Evolutionary conservation across 2,329 filamentous ascomycete species (phyloP), one percentile per base, ranked within the genome.

Genomic region (Teratosphaeria nubilosa): DNA sequence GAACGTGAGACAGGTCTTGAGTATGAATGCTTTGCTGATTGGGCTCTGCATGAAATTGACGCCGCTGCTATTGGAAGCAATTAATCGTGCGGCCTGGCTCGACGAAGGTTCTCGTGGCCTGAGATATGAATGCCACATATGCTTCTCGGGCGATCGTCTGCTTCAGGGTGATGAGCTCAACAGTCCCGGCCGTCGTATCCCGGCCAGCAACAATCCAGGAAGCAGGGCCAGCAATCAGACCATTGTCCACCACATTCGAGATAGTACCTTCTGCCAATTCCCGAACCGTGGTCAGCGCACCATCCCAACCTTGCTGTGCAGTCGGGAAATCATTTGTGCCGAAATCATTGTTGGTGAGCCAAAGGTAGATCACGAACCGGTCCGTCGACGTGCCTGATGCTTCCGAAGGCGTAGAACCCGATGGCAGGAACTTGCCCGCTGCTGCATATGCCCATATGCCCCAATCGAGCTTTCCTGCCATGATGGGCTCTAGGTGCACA

Each of bases 341-440:
- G 58, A 73, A 77, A 56, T 73, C 71, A 57, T 77, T 69, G n/a
- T 74, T 75, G 2, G 74, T 77, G 48, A 77, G 63, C 75, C 75
- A 77, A 1, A 76, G 22, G 56, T 75, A 76, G 5, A 67, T 66
- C 53, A 77, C 70, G 60, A 74, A 77, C 4, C 75, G 71, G 59
- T 77, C 74, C 5, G 34, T 41, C 1, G 34, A 41, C 34, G 34
- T 41, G 22, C 69, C 72, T 50, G 72, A 75, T 57, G 68, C 71
- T 51, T 65, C 60, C 6, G 74, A 75, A 1, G 74, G 72, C 56
- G 70, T 62, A 1, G 75, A 75, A 7, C 69, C 68, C 0, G 74
- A 68, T 1, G 72, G 73, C 0, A 77, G 58, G 13, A 70, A 61
- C 62, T 77, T 77, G 2, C 75, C 75, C 14, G 74, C 74, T 3